Evolutionary conservation across 176 grass and related monocot species (phyloP).

Genomic region (Cenchrus purpureus): DNA sequence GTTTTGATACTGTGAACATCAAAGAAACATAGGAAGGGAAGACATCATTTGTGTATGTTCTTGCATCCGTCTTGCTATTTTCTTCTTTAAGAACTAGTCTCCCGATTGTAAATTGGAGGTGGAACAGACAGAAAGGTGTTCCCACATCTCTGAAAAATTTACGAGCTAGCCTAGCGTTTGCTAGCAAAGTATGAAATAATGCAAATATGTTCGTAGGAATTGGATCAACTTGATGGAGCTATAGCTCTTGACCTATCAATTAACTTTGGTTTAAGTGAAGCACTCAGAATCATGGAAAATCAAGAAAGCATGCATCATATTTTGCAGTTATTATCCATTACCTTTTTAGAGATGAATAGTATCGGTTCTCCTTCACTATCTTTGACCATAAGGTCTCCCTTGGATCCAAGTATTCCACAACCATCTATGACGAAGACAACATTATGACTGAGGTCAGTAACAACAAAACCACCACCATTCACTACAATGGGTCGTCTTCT

Average conservation of each 20-base stretch:
- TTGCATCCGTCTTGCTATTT: constrained; percentile 3
- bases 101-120: constrained; percentile 7
- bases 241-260: constrained; percentile 19
- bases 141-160: constrained; percentile 15
- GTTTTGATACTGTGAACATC: not conserved
- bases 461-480: constrained; percentile 87
- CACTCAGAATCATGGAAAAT: constrained; percentile 23
- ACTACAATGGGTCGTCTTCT: constrained; percentile 65
- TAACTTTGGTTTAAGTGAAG: constrained; percentile 25
- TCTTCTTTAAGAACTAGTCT: not conserved
- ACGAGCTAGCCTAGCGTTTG: constrained; percentile 2
- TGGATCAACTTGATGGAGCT: constrained; percentile 20
- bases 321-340: constrained; percentile 36
- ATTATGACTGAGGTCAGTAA: constrained; percentile 57
- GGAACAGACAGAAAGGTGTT: constrained; percentile 28
- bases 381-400: constrained; percentile 70
- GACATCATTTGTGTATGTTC: constrained; percentile 28
- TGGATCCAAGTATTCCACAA: constrained; percentile 80
- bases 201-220: constrained; percentile 20
- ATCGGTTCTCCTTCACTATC: constrained; percentile 69
- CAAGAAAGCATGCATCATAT: constrained; percentile 1
- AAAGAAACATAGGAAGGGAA: constrained; percentile 36
- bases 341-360: constrained; percentile 87
- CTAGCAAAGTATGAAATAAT: constrained; percentile 3
- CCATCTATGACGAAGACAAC: constrained; percentile 77